Evolutionary conservation across 169 alveolate species (phyloP), one percentile per base, ranked within the genome.

Genomic region (Theileria orientalis): DNA sequence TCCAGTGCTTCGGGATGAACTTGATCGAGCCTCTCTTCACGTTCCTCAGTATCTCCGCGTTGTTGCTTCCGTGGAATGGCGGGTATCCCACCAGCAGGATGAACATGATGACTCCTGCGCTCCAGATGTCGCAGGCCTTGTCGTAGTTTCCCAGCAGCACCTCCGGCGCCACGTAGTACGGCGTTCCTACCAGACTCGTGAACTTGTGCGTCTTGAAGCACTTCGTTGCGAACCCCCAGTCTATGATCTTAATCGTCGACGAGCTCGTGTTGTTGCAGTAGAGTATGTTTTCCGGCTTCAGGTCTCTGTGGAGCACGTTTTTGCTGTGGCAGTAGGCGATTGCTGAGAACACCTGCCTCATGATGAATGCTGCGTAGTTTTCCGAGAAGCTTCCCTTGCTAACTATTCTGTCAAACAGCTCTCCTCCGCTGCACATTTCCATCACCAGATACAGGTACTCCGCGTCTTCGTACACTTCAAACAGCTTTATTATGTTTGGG

Each of bases 131-230:
- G 85, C 99, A 96, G 62, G 85, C 83, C 87, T 95, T 95, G 76
- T 94, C 96, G 83, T 97, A 97, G 63, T 90, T 87, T 33, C 97
- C 96, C 51, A 84, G 75, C 32, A 97, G 76, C 13, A 97, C 98
- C 76, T 97, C 99, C 0, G 99, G 99, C 1, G 98, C 98, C 25
- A 97, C 95, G 86, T 96, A 97, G 78, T 96, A 97, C 8, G 99
- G 99, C 3, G 97, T 94, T 29, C 97, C 97, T 29, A 94, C 97
- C 23, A 92, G 90, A 25, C 94, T 90, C 56, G 90, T 80, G 83
- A 92, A 90, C 62, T 91, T 92, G 69, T 93, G 97, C 49, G 90
- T 74, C 57, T 85, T 90, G 86, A 84, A 85, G 66, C 97, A 94
- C 71, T 90, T 91, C 27, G 97, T 92, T 0, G 97, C 96, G 68